Evolutionary conservation across 106 monocot genomes (phyloP).

Genomic region (Hemerocallis citrina): DNA sequence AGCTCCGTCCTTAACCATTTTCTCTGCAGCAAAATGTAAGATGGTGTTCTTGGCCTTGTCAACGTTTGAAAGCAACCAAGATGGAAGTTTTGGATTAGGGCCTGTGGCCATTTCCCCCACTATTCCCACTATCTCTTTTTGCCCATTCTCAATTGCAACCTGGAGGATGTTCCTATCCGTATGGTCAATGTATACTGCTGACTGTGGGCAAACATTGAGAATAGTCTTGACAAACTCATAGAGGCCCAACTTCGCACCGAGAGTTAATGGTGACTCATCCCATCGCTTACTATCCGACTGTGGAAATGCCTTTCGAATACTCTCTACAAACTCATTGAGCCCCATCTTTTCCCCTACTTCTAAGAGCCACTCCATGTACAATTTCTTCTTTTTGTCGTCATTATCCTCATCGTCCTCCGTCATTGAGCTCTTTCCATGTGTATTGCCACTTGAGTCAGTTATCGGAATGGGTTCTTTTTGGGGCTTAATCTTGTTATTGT

Average conservation of each 20-base stretch:
- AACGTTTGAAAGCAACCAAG: conserved; percentile 6
- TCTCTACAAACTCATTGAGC: conserved; percentile 8
- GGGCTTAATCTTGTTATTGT: too few relatives aligned
- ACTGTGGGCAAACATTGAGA: conserved; percentile 12
- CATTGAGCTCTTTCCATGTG: neutral
- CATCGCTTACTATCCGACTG: neutral
- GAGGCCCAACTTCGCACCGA: conserved; percentile 15
- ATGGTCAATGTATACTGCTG: neutral
- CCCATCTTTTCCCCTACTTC: conserved; percentile 13
- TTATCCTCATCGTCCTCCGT: neutral
- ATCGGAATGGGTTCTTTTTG: too few relatives aligned
- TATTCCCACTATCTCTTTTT: conserved; percentile 10
- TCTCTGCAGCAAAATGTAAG: conserved; percentile 23
- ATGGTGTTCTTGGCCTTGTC: conserved; percentile 16
- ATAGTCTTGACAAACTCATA: conserved; percentile 16
- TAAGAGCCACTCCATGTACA: neutral
- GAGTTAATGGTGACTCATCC: conserved; percentile 14
- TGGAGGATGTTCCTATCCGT: conserved; percentile 13
- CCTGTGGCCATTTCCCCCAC: conserved; percentile 1
- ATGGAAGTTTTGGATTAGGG: conserved; percentile 11
- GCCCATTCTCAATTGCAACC: conserved; percentile 15
- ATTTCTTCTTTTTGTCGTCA: neutral
- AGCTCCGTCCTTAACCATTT: neutral
- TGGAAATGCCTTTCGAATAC: conserved; percentile 10
- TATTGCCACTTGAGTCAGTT: neutral